Conservation (phyloP, 805 yeast genomes). For the Candida takata region DNA sequence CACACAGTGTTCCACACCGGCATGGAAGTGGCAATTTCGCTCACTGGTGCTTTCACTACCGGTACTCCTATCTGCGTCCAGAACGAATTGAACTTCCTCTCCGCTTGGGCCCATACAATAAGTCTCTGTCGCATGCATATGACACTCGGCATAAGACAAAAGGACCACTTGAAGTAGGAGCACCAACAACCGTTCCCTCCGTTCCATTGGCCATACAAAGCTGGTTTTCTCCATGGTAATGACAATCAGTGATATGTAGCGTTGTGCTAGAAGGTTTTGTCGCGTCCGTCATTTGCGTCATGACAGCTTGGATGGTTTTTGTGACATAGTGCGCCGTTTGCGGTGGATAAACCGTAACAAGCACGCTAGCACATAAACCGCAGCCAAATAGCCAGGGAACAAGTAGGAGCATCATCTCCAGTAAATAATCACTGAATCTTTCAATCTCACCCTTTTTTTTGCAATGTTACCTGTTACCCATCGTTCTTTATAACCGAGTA, state of each 20-base stretch:
- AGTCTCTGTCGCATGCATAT: constrained; percentile 14
- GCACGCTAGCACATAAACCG: not conserved
- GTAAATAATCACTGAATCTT: too few species aligned
- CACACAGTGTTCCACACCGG: constrained; percentile 20
- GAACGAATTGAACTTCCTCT: constrained; percentile 11
- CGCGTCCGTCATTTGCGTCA: too few species aligned
- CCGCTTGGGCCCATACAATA: constrained; percentile 13
- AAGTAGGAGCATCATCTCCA: too few species aligned
- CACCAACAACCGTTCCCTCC: constrained; percentile 16
- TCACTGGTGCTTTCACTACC: constrained; percentile 5
- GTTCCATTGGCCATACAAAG: constrained; percentile 13
- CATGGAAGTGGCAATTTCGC: constrained; percentile 20
- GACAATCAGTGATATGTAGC: constrained; percentile 17
- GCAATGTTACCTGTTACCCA: too few species aligned
- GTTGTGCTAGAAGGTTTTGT: too few species aligned
- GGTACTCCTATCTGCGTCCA: not conserved
- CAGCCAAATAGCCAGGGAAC: not conserved
- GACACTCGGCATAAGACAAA: constrained; percentile 13
- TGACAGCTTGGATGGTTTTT: not conserved
- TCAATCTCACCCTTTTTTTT: too few species aligned
- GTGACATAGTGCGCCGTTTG: constrained; percentile 2
- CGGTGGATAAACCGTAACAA: constrained; percentile 2
- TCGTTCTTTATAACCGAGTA: too few species aligned
- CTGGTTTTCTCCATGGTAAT: constrained; percentile 10
- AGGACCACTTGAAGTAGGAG: constrained; percentile 8